A percentile compares a stretch with the other conserved stretches of the same genome.
phyloP scores from a whole-genome alignment of 108 stramenopile species.

The Fragilaria radians region DNA sequence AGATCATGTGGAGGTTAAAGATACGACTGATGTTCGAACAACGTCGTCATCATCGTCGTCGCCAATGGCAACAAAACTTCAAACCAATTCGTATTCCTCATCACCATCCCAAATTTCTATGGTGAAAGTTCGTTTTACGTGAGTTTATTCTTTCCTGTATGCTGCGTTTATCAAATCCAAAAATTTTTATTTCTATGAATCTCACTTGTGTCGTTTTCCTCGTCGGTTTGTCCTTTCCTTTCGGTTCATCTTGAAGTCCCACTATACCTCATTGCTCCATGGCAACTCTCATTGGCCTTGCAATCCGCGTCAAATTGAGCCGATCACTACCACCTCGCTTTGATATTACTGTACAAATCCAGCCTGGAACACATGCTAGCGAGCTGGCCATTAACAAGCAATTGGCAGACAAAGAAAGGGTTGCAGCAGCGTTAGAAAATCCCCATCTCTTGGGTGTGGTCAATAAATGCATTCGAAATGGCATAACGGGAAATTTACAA shows the following conservation, averaged over 20 bases:
- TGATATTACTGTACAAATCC: slow-evolving; percentile 82
- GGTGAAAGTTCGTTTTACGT: slow-evolving; percentile 60
- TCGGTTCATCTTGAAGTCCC: no score
- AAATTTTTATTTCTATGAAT: no score
- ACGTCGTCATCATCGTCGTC: not conserved
- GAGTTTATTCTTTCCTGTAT: no score
- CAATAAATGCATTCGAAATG: slow-evolving; percentile 87
- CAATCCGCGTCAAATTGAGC: slow-evolving; percentile 90
- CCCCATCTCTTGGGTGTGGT: slow-evolving; percentile 94
- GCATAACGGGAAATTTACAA: slow-evolving; percentile 26
- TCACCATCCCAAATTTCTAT: slow-evolving; percentile 39
- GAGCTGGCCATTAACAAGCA: slow-evolving; percentile 97
- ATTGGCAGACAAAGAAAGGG: slow-evolving; percentile 96
- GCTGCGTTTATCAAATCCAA: no score
- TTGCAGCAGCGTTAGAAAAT: slow-evolving; percentile 98
- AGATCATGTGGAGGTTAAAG: slow-evolving; percentile 65
- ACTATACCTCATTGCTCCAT: slow-evolving; percentile 98
- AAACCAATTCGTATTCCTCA: not conserved
- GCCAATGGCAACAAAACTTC: not conserved
- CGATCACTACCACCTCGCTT: slow-evolving; percentile 87
- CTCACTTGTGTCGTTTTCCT: no score
- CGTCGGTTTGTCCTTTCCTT: no score
- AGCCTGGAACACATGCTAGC: slow-evolving; percentile 93
- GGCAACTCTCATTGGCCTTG: slow-evolving; percentile 98
- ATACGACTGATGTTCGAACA: no score